Percentiles rank a stretch among this genome's conserved stretches.
phyloP scores from a whole-genome alignment of 2,329 filamentous ascomycete genomes.

The Colletotrichum agaves region DNA sequence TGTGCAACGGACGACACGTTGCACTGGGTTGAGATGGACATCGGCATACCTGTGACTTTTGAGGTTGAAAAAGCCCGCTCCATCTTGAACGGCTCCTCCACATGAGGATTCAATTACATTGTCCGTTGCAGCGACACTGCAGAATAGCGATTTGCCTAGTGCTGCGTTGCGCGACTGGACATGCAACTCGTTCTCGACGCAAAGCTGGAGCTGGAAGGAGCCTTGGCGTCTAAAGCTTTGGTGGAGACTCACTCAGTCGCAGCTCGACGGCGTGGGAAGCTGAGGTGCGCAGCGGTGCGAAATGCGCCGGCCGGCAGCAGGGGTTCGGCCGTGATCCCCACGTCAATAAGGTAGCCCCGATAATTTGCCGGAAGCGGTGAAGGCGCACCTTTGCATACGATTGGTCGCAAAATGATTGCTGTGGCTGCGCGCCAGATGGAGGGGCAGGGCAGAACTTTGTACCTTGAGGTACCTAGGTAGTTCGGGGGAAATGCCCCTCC shows the following conservation, averaged over 20 bases:
- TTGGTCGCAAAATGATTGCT: constrained; percentile 27
- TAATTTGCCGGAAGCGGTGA: constrained; percentile 29
- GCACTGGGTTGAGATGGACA: not conserved
- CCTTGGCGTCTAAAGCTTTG: not conserved
- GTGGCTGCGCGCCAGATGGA: constrained; percentile 23
- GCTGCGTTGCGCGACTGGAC: not conserved
- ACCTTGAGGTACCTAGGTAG: too few relatives aligned
- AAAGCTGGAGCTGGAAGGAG: too few relatives aligned
- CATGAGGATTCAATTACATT: constrained; percentile 28
- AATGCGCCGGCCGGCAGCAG: constrained; percentile 16
- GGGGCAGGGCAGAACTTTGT: constrained; percentile 42
- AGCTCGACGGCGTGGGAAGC: not conserved
- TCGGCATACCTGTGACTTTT: constrained; percentile 76
- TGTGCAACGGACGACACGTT: constrained; percentile 10
- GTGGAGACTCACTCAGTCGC: constrained; percentile 9
- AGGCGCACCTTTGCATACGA: not conserved
- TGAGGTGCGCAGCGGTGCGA: not conserved
- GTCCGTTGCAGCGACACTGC: constrained; percentile 2
- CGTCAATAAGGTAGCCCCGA: constrained; percentile 4
- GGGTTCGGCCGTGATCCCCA: not conserved
- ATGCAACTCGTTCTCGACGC: not conserved
- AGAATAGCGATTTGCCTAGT: constrained; percentile 3
- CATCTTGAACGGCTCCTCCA: constrained; percentile 58
- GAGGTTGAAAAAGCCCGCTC: constrained; percentile 76
- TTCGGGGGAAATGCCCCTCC: not conserved